Percentiles rank a stretch among this genome's conserved stretches.
Conservation (phyloP, 2,329 filamentous ascomycete species). For the Davidsoniella neocaledoniae region DNA sequence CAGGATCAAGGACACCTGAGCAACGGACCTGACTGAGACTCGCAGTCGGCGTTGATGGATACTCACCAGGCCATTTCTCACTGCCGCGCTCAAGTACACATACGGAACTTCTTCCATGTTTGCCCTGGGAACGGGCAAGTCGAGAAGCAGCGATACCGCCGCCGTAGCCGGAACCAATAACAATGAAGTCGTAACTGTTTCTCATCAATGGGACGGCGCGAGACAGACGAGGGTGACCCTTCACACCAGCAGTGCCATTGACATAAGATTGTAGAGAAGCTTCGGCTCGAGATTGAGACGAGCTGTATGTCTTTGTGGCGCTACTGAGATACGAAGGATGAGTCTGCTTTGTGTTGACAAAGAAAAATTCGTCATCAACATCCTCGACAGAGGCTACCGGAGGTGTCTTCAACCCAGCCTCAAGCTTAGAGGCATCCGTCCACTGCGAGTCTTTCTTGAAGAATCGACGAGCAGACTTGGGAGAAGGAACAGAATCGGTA, state of each 20-base stretch:
- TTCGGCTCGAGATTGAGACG: constrained; percentile 10
- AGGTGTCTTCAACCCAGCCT: background rate
- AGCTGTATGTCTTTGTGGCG: constrained; percentile 7
- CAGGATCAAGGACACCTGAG: constrained; percentile 34
- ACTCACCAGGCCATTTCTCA: constrained; percentile 52
- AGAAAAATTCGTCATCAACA: constrained; percentile 4
- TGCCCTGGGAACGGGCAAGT: constrained; percentile 34
- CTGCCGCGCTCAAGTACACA: constrained; percentile 48
- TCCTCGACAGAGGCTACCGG: constrained; percentile 5
- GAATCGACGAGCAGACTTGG: background rate
- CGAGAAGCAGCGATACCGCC: constrained; percentile 48
- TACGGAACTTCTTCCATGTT: constrained; percentile 30
- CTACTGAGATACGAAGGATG: constrained; percentile 5
- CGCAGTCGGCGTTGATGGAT: constrained; percentile 32
- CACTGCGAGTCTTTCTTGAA: constrained; percentile 1
- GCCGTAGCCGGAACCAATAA: constrained; percentile 54
- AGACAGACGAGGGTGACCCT: constrained; percentile 27
- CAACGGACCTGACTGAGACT: constrained; percentile 36
- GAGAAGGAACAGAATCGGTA: constrained; percentile 1
- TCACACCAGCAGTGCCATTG: constrained; percentile 6
- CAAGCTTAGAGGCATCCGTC: background rate
- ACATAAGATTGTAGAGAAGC: constrained; percentile 10
- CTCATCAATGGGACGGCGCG: constrained; percentile 40
- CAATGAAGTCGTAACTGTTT: constrained; percentile 44
- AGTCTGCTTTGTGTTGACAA: constrained; percentile 5